These are phyloP conservation scores for Geotrichum candidum DNA, from an alignment of 1,139 yeast genomes.

Conservation along the genomic window DNA sequence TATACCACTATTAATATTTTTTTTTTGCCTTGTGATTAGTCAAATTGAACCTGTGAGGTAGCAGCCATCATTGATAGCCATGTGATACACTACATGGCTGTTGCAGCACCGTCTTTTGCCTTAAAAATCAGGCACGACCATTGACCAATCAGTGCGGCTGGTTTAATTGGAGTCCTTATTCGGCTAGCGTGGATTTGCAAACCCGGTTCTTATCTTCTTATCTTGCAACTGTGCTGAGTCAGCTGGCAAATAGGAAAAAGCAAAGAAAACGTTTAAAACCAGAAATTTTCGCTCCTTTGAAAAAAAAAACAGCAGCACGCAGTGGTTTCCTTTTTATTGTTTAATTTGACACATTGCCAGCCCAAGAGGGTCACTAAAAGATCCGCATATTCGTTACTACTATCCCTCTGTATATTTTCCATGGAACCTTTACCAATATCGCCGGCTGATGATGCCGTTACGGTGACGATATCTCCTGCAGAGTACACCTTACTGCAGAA, in stretches of 20 bases:
- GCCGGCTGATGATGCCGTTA: background rate
- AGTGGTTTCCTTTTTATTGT: background rate
- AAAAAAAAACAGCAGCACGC: no score
- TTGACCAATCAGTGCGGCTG: background rate
- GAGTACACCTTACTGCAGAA: constrained; percentile 10
- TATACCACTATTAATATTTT: no score
- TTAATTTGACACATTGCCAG: background rate
- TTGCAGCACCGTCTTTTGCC: no score
- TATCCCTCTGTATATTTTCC: background rate
- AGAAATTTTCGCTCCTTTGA: background rate
- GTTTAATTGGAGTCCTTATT: background rate
- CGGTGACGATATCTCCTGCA: constrained; percentile 9
- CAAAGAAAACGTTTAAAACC: background rate
- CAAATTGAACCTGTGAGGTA: no score
- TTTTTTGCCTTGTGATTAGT: no score
- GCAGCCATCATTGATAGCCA: background rate
- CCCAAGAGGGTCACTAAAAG: no score
- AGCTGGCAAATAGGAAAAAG: background rate
- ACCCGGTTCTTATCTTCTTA: background rate
- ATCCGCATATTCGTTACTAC: background rate
- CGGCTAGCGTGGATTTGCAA: background rate
- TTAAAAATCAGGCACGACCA: background rate
- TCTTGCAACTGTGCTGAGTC: background rate
- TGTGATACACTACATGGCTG: background rate
- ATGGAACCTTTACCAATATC: background rate